These are phyloP conservation scores for Leccinum fuscescens DNA, from an alignment of 1,284 basidiomycete genomes.

Conservation along the genomic window DNA sequence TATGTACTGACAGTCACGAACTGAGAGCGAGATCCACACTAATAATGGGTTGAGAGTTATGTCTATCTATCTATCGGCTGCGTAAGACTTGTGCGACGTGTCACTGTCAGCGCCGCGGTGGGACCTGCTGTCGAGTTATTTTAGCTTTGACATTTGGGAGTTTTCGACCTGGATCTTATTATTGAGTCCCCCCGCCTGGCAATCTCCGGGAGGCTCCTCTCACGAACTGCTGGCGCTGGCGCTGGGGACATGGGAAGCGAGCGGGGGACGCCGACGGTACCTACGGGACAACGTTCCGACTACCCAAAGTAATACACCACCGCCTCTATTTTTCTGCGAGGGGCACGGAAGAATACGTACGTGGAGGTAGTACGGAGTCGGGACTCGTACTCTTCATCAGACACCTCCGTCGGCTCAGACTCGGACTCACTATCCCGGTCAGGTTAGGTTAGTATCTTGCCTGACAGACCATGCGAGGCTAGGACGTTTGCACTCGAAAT, in stretches of 20 bases:
- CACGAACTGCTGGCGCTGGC: not conserved
- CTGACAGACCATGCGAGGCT: not conserved
- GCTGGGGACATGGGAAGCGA: not conserved
- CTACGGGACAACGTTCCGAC: not conserved
- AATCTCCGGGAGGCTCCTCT: not conserved
- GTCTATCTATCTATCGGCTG: not conserved
- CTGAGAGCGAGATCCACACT: not conserved
- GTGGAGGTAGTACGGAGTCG: not conserved
- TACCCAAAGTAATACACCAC: not conserved
- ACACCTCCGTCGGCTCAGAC: not conserved
- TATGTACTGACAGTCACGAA: not conserved
- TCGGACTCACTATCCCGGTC: not conserved
- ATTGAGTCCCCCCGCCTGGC: not conserved
- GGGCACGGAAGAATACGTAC: not conserved
- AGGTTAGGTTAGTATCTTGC: not conserved
- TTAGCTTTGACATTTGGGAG: not conserved
- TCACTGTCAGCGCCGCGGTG: not conserved
- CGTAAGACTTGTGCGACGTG: not conserved
- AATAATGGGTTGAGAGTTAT: not conserved
- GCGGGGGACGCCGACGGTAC: not conserved
- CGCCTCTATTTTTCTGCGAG: not conserved
- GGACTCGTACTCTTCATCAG: not conserved
- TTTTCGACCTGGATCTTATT: not conserved
- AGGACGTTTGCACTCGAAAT: not conserved
- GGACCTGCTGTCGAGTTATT: not conserved